phyloP scores from a whole-genome alignment of 2,329 filamentous ascomycete species.

The Clonostachys sp. region DNA sequence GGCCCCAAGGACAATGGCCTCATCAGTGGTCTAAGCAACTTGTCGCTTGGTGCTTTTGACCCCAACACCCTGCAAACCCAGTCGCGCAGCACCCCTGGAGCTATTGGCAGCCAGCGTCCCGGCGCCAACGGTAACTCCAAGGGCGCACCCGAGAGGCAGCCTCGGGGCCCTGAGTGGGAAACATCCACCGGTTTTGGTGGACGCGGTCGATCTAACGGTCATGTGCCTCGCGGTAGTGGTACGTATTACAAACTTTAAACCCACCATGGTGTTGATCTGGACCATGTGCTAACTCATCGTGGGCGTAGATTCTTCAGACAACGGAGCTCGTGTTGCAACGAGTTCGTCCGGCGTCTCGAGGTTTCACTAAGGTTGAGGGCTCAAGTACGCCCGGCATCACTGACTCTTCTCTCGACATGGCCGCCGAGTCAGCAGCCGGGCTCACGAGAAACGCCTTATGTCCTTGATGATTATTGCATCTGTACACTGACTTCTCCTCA shows the following conservation, averaged over 20 bases:
- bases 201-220: conserved; percentile 53
- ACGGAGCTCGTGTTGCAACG: conserved; percentile 28
- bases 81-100: conserved; percentile 48
- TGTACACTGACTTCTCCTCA: not conserved
- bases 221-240: conserved; percentile 59
- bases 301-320: conserved; percentile 34
- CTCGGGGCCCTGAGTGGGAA: conserved; percentile 62
- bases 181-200: conserved; percentile 44
- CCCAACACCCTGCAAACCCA: conserved; percentile 27
- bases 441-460: too few relatives aligned
- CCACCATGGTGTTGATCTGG: not conserved
- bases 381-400: too few relatives aligned
- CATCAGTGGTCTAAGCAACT: conserved; percentile 41
- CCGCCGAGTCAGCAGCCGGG: too few relatives aligned
- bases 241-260: conserved; percentile 20
- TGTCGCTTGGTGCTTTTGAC: conserved; percentile 49
- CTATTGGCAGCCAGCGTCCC: conserved; percentile 62
- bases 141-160: conserved; percentile 56
- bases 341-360: conserved; percentile 25
- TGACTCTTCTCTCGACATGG: too few relatives aligned
- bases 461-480: not conserved
- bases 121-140: conserved; percentile 37
- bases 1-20: conserved; percentile 34
- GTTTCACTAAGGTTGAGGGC: conserved; percentile 15
- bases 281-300: conserved; percentile 6